Evolutionary conservation across 768 basidiomycete species (phyloP).

Genomic region (Leucogyrophana mollusca): DNA sequence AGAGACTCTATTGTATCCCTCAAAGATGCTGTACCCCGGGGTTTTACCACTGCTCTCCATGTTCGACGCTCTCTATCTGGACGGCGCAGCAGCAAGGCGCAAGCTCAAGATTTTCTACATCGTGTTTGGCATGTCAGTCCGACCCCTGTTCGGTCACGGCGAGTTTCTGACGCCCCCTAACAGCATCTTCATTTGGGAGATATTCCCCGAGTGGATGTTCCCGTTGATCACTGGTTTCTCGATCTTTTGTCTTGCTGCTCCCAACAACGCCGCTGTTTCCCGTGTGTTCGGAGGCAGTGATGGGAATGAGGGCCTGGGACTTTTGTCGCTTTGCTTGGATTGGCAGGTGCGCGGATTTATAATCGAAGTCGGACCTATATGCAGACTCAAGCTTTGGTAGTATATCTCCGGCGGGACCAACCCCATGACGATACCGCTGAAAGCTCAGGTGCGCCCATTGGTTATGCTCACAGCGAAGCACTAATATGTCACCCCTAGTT

Average conservation of each 20-base stretch:
- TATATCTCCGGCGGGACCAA: constrained; percentile 30
- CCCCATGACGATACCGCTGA: constrained; percentile 53
- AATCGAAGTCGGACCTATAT: constrained; percentile 41
- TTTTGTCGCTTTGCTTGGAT: constrained; percentile 58
- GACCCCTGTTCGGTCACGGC: constrained; percentile 3
- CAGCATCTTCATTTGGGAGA: constrained; percentile 42
- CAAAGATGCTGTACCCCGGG: constrained; percentile 42
- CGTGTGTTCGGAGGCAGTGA: constrained; percentile 61
- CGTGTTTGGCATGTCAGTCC: constrained; percentile 23
- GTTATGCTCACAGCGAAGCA: neutral
- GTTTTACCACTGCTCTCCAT: constrained; percentile 23
- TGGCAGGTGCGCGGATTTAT: constrained; percentile 51
- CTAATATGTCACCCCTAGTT: constrained; percentile 19
- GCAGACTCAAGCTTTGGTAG: constrained; percentile 29
- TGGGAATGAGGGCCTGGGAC: constrained; percentile 62
- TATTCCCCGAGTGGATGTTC: constrained; percentile 34
- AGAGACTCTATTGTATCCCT: constrained; percentile 39
- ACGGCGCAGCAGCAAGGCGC: constrained; percentile 36
- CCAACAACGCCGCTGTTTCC: constrained; percentile 47
- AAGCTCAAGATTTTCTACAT: constrained; percentile 51
- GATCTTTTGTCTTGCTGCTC: constrained; percentile 53
- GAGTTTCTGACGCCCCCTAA: constrained; percentile 18
- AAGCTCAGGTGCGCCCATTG: constrained; percentile 37
- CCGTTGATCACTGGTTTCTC: constrained; percentile 52
- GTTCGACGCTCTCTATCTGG: constrained; percentile 39